Percentiles rank a stretch among this genome's conserved stretches.
These are phyloP conservation scores for Epichloe aotearoae DNA, from an alignment of 2,329 filamentous ascomycete genomes.

Conservation along the genomic window DNA sequence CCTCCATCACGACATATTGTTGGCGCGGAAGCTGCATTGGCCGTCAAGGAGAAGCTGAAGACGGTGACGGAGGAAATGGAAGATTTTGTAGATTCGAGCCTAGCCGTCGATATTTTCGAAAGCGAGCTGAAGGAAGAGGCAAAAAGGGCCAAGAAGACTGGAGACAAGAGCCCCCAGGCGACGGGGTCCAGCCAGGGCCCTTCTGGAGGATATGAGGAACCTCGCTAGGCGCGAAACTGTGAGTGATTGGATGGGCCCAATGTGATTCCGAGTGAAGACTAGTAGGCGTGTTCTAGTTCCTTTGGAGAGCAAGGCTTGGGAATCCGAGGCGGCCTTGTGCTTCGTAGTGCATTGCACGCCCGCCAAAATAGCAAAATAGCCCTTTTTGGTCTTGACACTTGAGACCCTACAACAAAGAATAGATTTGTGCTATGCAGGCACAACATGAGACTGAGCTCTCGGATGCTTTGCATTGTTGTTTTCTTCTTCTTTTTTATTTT, in stretches of 20 bases:
- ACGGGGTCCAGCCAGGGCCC: neutral
- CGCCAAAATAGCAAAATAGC: no score
- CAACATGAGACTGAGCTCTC: no score
- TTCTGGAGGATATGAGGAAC: neutral
- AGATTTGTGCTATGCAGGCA: no score
- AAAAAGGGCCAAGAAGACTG: constrained; percentile 21
- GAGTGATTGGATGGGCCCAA: no score
- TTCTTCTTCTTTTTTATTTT: no score
- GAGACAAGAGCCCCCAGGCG: constrained; percentile 13
- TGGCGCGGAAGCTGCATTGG: constrained; percentile 71
- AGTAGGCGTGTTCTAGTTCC: no score
- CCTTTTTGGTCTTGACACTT: no score
- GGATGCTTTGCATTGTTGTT: no score
- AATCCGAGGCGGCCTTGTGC: no score
- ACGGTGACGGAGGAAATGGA: constrained; percentile 93
- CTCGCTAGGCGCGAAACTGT: neutral
- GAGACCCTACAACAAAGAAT: no score
- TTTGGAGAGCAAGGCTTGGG: no score
- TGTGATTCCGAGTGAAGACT: no score
- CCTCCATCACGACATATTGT: constrained; percentile 91
- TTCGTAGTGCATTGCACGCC: neutral
- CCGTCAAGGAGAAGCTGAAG: constrained; percentile 91
- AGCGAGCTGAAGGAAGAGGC: constrained; percentile 41
- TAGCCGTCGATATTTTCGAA: constrained; percentile 65
- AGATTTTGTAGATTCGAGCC: constrained; percentile 85